phyloP scores from a whole-genome alignment of 352 stramenopile species.

The Nannochloropsis limnetica region DNA sequence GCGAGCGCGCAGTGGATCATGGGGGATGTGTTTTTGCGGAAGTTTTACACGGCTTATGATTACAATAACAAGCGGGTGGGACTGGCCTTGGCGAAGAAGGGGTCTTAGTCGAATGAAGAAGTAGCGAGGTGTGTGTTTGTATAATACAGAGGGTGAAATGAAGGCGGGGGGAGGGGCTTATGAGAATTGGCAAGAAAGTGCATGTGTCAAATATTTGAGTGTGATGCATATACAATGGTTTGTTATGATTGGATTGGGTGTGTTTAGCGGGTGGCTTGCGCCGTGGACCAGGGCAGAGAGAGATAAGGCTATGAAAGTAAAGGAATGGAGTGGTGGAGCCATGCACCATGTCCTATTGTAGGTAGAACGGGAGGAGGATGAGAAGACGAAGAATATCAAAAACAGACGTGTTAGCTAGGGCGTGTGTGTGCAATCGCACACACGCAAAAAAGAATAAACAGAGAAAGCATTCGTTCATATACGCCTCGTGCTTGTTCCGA shows the following conservation, averaged over 20 bases:
- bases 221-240: neutral
- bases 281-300: neutral
- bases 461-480: neutral
- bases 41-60: constrained; percentile 62
- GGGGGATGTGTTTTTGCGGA: constrained; percentile 84
- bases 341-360: neutral
- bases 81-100: constrained; percentile 59
- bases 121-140: too few relatives aligned
- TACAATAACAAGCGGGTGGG: constrained; percentile 68
- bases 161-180: neutral
- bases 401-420: neutral
- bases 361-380: neutral
- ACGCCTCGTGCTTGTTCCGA: neutral
- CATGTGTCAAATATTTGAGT: neutral
- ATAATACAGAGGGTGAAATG: neutral
- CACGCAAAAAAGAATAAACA: neutral
- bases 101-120: too few relatives aligned
- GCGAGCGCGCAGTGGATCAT: constrained; percentile 77
- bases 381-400: neutral
- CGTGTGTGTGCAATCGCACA: neutral
- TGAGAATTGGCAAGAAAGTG: neutral
- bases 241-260: neutral
- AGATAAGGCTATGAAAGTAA: neutral
- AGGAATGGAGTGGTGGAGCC: neutral
- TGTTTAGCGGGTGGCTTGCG: neutral